These are phyloP conservation scores for Collybia nuda DNA, from an alignment of 768 basidiomycete species.

Conservation along the genomic window DNA sequence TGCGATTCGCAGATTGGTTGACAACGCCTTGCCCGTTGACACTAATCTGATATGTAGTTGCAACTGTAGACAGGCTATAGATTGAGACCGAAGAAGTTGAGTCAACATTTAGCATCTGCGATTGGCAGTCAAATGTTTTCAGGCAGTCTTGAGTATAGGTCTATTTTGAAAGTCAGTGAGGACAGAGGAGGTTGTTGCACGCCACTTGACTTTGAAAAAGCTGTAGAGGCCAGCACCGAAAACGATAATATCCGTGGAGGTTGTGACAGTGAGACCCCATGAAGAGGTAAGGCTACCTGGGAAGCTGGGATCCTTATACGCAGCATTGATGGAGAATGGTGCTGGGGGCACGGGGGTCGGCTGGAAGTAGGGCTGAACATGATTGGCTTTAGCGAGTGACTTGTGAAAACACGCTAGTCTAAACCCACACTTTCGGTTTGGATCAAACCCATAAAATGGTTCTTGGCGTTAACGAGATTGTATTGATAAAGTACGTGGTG, in stretches of 20 bases:
- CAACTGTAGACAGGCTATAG: slow-evolving; percentile 64
- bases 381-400: not conserved
- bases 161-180: slow-evolving; percentile 23
- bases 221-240: slow-evolving; percentile 77
- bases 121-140: slow-evolving; percentile 48
- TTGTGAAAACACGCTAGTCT: not conserved
- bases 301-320: slow-evolving; percentile 56
- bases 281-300: slow-evolving; percentile 36
- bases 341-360: slow-evolving; percentile 54
- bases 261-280: slow-evolving; percentile 57
- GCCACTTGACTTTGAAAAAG: slow-evolving; percentile 54
- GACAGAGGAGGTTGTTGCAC: too few relatives aligned
- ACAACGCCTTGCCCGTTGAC: slow-evolving; percentile 47
- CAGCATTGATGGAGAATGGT: slow-evolving; percentile 50
- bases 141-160: slow-evolving; percentile 55
- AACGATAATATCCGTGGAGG: slow-evolving; percentile 57
- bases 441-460: slow-evolving; percentile 71
- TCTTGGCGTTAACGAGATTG: slow-evolving; percentile 55
- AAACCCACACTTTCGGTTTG: slow-evolving; percentile 70
- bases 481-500: slow-evolving; percentile 74
- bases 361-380: slow-evolving; percentile 65
- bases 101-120: slow-evolving; percentile 55
- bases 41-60: slow-evolving; percentile 51
- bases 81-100: slow-evolving; percentile 46
- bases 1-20: slow-evolving; percentile 45